A percentile compares a stretch with the other conserved stretches of the same genome.
Conservation (phyloP, 768 basidiomycete species). For the Russula lepida region DNA sequence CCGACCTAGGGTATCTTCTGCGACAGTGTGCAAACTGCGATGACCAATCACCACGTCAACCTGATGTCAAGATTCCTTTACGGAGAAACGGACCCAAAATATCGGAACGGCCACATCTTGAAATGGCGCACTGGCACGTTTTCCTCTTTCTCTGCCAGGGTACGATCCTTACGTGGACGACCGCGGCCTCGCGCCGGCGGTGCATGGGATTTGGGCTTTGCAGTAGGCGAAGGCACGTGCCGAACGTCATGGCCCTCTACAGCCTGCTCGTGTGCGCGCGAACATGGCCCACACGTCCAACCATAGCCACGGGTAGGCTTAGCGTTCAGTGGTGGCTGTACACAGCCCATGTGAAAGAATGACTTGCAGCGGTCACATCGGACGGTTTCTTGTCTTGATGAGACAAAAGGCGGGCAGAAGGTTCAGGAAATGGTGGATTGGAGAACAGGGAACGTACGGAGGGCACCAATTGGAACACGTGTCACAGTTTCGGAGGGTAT, state of each 20-base stretch:
- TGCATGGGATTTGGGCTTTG: constrained; percentile 59
- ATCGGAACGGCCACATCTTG: constrained; percentile 91
- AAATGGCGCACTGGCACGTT: constrained; percentile 72
- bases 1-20: constrained; percentile 84
- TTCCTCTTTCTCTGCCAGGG: constrained; percentile 68
- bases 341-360: constrained; percentile 92
- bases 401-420: constrained; percentile 13
- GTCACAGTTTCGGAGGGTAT: constrained; percentile 74
- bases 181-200: constrained; percentile 67
- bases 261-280: constrained; percentile 77
- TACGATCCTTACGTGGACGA: constrained; percentile 67
- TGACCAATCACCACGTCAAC: constrained; percentile 16
- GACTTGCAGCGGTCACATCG: constrained; percentile 88
- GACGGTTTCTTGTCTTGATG: constrained; percentile 66
- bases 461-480: constrained; percentile 87
- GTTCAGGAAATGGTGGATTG: constrained; percentile 15
- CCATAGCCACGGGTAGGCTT: constrained; percentile 96
- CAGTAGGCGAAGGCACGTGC: constrained; percentile 44
- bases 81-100: constrained; percentile 71
- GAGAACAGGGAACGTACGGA: constrained; percentile 42
- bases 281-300: constrained; percentile 95
- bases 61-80: not conserved
- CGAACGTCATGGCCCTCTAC: constrained; percentile 63
- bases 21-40: constrained; percentile 75
- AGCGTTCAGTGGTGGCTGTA: constrained; percentile 80